phyloP scores from a whole-genome alignment of 1,139 yeast genomes.

The Yamadazyma sp. region DNA sequence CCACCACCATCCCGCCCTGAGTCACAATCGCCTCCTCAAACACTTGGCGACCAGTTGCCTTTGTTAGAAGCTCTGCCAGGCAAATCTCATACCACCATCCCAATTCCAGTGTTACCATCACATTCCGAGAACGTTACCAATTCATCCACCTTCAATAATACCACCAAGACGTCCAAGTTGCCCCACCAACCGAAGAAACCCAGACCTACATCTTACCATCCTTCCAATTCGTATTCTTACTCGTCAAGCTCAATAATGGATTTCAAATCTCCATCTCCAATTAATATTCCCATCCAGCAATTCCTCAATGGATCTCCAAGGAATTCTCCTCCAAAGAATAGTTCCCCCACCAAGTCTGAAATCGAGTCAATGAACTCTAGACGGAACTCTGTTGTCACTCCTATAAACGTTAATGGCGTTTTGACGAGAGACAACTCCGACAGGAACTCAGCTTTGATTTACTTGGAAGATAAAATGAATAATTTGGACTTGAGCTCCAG shows the following conservation, averaged over 20 bases:
- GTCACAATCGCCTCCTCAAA: slow-evolving; percentile 10
- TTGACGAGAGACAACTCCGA: slow-evolving; percentile 35
- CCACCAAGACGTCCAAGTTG: slow-evolving; percentile 24
- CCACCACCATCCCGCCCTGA: slow-evolving; percentile 1
- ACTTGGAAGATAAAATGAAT: slow-evolving; percentile 49
- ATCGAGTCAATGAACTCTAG: slow-evolving; percentile 24
- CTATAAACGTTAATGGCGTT: slow-evolving; percentile 50
- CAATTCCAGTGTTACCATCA: slow-evolving; percentile 6
- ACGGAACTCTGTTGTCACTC: slow-evolving; percentile 46
- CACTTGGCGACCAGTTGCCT: slow-evolving; percentile 5
- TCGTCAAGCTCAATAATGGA: slow-evolving; percentile 38
- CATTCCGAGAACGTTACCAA: slow-evolving; percentile 3
- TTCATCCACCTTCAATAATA: not conserved
- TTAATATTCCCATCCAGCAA: slow-evolving; percentile 36
- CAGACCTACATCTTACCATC: slow-evolving; percentile 81
- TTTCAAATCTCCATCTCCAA: slow-evolving; percentile 27
- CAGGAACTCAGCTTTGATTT: slow-evolving; percentile 44
- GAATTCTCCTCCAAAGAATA: slow-evolving; percentile 16
- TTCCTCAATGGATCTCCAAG: slow-evolving; percentile 33
- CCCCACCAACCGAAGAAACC: slow-evolving; percentile 57
- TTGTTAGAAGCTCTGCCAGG: slow-evolving; percentile 8
- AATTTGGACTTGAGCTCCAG: slow-evolving; percentile 35
- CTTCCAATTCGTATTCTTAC: slow-evolving; percentile 70
- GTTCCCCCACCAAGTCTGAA: slow-evolving; percentile 19
- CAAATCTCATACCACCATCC: slow-evolving; percentile 10